phyloP scores from a whole-genome alignment of 1,284 basidiomycete genomes.

The Apiotrichum veenhuisii region DNA sequence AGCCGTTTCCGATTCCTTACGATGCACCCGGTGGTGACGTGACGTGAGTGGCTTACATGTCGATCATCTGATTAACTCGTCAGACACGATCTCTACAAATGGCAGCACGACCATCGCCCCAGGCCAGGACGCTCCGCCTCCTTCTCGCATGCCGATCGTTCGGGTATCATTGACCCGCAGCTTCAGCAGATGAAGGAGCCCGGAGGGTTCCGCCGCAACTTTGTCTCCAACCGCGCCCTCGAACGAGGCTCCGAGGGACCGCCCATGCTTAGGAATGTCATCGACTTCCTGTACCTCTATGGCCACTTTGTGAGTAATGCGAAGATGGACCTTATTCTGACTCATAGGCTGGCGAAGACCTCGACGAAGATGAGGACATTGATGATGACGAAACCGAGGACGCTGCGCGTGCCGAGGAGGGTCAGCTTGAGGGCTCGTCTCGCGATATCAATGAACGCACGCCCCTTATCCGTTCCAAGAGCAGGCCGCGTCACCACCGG shows the following conservation, averaged over 20 bases:
- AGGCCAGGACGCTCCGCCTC: conserved; percentile 60
- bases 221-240: conserved; percentile 66
- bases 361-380: conserved; percentile 75
- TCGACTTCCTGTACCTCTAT: conserved; percentile 87
- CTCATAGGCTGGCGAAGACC: conserved; percentile 80
- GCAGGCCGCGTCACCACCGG: conserved; percentile 56
- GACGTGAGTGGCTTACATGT: conserved; percentile 61
- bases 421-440: conserved; percentile 1
- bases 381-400: conserved; percentile 53
- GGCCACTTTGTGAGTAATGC: conserved; percentile 85
- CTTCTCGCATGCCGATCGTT: conserved; percentile 61
- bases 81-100: conserved; percentile 91
- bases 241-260: conserved; percentile 64
- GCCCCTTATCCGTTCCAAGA: conserved; percentile 17
- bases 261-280: conserved; percentile 71
- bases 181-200: conserved; percentile 89
- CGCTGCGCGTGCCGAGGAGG: conserved; percentile 9
- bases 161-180: conserved; percentile 57
- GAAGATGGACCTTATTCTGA: not conserved
- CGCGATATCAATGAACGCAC: conserved; percentile 12
- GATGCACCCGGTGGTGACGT: conserved; percentile 80
- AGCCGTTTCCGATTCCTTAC: conserved; percentile 79
- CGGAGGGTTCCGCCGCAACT: conserved; percentile 87
- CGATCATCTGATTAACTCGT: conserved; percentile 13
- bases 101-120: conserved; percentile 71